phyloP scores from a whole-genome alignment of 1,139 yeast genomes.

The Yamadazyma pseudoaaseri region DNA sequence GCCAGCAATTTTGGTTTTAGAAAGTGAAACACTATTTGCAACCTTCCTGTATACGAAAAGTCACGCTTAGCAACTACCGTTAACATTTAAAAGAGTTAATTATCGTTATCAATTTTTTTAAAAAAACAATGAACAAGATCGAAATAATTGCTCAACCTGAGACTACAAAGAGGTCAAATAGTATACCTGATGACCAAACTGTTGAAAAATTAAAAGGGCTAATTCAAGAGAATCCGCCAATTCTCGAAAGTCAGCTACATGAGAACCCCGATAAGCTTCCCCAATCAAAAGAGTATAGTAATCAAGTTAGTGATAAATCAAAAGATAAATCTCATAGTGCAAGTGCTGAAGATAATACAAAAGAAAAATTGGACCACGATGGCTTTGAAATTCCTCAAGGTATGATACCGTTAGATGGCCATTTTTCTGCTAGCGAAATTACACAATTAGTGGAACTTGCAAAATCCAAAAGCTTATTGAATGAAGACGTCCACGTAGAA shows the following conservation, averaged over 20 bases:
- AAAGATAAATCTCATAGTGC: constrained; percentile 3
- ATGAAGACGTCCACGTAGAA: constrained; percentile 25
- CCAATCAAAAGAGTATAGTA: constrained; percentile 3
- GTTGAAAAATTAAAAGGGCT: constrained; percentile 18
- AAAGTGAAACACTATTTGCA: too few relatives aligned
- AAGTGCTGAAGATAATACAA: neutral
- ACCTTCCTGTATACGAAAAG: constrained; percentile 1
- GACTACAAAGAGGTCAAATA: constrained; percentile 3
- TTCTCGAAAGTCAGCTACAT: neutral
- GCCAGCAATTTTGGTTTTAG: too few relatives aligned
- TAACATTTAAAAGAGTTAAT: too few relatives aligned
- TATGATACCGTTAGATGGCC: constrained; percentile 41
- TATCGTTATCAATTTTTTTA: too few relatives aligned
- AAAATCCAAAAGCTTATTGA: constrained; percentile 29
- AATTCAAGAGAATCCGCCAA: constrained; percentile 14
- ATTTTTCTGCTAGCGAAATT: constrained; percentile 37
- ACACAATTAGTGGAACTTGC: constrained; percentile 30
- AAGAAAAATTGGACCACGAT: constrained; percentile 24
- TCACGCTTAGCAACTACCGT: constrained; percentile 1
- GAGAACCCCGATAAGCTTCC: neutral
- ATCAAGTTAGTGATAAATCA: constrained; percentile 3
- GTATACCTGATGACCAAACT: constrained; percentile 10
- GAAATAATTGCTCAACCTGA: constrained; percentile 24
- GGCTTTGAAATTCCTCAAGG: constrained; percentile 40
- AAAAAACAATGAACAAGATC: constrained; percentile 14